These are phyloP conservation scores for Turnera subulata DNA, from an alignment of 345 rosid species.

Conservation along the genomic window DNA sequence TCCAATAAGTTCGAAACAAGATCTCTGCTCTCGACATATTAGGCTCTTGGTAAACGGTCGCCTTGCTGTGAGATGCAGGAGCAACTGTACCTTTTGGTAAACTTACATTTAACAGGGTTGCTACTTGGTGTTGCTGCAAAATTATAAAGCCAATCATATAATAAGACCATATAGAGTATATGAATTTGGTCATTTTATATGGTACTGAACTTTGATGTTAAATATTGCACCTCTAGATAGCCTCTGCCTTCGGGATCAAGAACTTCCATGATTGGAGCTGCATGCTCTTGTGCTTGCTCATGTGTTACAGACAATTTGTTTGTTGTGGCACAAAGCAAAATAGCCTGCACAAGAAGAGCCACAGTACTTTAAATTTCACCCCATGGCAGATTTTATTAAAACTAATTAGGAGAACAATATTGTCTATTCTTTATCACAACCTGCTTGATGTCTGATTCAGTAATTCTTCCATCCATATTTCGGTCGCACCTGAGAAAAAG, in stretches of 20 bases:
- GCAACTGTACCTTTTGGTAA: conserved; percentile 13
- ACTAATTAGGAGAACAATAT: too few relatives aligned
- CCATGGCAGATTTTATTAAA: too few relatives aligned
- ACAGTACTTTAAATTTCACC: too few relatives aligned
- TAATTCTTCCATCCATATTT: conserved; percentile 44
- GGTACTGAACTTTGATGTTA: background rate
- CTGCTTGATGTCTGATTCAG: conserved; percentile 34
- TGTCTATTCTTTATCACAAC: conserved; percentile 4
- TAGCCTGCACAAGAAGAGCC: conserved; percentile 20
- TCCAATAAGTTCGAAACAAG: conserved; percentile 39
- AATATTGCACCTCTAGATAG: conserved; percentile 35
- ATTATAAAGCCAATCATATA: background rate
- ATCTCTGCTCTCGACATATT: conserved; percentile 28
- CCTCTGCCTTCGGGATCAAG: conserved; percentile 31
- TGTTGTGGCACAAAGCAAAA: conserved; percentile 34
- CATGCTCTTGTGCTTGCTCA: conserved; percentile 39
- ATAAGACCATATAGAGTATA: too few relatives aligned
- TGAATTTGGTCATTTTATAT: background rate
- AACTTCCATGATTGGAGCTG: conserved; percentile 37
- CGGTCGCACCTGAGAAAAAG: conserved; percentile 35
- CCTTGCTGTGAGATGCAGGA: background rate
- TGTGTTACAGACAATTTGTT: conserved; percentile 37
- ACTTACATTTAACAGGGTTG: conserved; percentile 30
- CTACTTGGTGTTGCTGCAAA: conserved; percentile 34
- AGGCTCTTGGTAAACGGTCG: conserved; percentile 6